These are phyloP conservation scores for Wickerhamiella vanderwaltii DNA, from an alignment of 805 yeast species.

Conservation along the genomic window DNA sequence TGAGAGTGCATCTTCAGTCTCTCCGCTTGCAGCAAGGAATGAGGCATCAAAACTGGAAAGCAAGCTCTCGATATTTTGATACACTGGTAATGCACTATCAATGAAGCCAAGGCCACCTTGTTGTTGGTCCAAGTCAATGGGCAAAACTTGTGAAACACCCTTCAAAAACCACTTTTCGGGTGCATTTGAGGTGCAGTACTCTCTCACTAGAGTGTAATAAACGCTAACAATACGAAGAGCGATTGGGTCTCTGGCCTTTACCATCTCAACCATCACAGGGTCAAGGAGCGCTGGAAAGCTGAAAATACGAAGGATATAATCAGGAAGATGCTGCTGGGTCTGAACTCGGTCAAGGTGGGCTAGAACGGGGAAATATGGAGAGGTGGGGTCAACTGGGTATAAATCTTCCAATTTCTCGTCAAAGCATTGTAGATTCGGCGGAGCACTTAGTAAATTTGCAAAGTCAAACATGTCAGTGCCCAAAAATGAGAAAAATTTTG, in stretches of 20 bases:
- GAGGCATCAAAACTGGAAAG: conserved; percentile 22
- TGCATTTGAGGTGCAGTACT: conserved; percentile 75
- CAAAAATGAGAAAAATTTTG: conserved; percentile 54
- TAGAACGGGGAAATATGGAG: conserved; percentile 78
- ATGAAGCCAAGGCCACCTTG: conserved; percentile 46
- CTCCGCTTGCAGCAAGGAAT: conserved; percentile 19
- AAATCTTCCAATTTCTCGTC: conserved; percentile 75
- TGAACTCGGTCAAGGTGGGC: conserved; percentile 69
- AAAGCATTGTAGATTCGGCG: conserved; percentile 40
- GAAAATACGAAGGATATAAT: conserved; percentile 74
- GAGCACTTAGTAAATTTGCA: conserved; percentile 44
- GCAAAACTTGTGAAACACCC: conserved; percentile 78
- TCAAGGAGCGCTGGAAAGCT: conserved; percentile 90
- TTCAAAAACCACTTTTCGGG: conserved; percentile 89
- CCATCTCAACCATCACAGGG: conserved; percentile 57
- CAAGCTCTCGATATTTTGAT: conserved; percentile 21
- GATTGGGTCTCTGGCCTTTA: conserved; percentile 72
- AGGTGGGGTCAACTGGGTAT: conserved; percentile 70
- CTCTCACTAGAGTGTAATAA: conserved; percentile 68
- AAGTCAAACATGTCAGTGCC: conserved; percentile 85
- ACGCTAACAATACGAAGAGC: conserved; percentile 88
- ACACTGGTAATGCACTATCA: conserved; percentile 34
- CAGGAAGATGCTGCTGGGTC: conserved; percentile 73
- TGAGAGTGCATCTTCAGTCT: conserved; percentile 13
- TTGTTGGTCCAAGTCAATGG: conserved; percentile 75